A percentile compares a stretch with the other conserved stretches of the same genome.
phyloP scores from a whole-genome alignment of 768 basidiomycete genomes.

The Cubamyces sp. region DNA sequence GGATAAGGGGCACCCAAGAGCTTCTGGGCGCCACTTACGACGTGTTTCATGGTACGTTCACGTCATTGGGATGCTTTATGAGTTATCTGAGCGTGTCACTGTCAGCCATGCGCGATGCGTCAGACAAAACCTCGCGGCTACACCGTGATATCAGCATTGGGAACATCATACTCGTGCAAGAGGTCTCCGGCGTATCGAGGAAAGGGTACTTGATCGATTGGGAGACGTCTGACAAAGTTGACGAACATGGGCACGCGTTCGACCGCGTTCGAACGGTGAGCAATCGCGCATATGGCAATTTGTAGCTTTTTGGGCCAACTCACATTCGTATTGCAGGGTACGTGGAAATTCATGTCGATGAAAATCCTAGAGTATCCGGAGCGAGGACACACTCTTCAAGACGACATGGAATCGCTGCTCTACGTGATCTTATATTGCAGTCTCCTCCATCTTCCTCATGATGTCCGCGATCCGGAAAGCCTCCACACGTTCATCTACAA shows the following conservation, averaged over 20 bases:
- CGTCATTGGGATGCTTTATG: background rate
- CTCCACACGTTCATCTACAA: background rate
- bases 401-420: conserved; percentile 21
- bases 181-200: background rate
- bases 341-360: conserved; percentile 11
- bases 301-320: background rate
- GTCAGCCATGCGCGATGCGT: conserved; percentile 10
- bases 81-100: background rate
- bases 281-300: background rate
- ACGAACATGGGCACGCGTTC: background rate
- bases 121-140: too few species aligned
- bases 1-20: conserved; percentile 11
- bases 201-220: conserved; percentile 19
- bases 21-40: conserved; percentile 10
- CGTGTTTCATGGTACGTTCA: conserved; percentile 2
- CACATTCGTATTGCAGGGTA: background rate
- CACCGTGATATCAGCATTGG: conserved; percentile 14
- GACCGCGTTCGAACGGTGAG: conserved; percentile 1
- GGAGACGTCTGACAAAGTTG: conserved; percentile 5
- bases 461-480: background rate
- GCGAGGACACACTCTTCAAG: background rate
- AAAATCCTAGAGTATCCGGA: background rate
- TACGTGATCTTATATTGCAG: conserved; percentile 16
- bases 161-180: conserved; percentile 13
- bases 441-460: conserved; percentile 3